Conservation (phyloP, 1,284 basidiomycete genomes). For the Naganishia albida region DNA sequence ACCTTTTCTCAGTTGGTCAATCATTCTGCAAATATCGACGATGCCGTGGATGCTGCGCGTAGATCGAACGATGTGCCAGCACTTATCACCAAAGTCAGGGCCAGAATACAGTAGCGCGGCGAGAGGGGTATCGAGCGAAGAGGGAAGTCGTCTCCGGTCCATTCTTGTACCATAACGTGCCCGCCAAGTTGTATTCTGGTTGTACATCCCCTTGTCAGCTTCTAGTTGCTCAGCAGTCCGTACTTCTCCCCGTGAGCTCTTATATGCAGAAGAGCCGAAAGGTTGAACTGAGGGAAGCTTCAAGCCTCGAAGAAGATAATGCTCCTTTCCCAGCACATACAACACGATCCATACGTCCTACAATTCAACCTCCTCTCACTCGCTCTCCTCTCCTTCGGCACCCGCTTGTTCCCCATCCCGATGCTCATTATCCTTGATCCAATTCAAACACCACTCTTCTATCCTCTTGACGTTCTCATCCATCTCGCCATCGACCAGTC, state of each 20-base stretch:
- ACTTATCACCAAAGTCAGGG: slow-evolving; percentile 66
- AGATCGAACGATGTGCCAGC: slow-evolving; percentile 70
- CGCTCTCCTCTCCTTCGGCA: slow-evolving; percentile 36
- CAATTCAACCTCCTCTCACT: slow-evolving; percentile 1
- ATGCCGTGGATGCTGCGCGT: slow-evolving; percentile 65
- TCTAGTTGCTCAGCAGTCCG: too few relatives aligned
- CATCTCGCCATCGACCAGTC: slow-evolving; percentile 64
- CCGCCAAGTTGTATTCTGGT: too few relatives aligned
- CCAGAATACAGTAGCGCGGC: slow-evolving; percentile 51
- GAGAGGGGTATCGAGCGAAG: too few relatives aligned
- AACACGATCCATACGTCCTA: too few relatives aligned
- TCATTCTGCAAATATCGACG: slow-evolving; percentile 61
- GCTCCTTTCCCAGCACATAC: too few relatives aligned
- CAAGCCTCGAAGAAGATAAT: too few relatives aligned
- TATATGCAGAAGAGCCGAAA: too few relatives aligned
- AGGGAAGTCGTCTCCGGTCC: too few relatives aligned
- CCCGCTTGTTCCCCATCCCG: slow-evolving; percentile 54
- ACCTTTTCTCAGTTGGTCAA: slow-evolving; percentile 36
- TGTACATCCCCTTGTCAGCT: too few relatives aligned
- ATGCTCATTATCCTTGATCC: slow-evolving; percentile 62
- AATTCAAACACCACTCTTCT: slow-evolving; percentile 78
- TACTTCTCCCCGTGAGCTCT: too few relatives aligned
- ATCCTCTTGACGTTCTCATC: slow-evolving; percentile 84
- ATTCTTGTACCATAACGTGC: too few relatives aligned
- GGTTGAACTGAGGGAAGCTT: too few relatives aligned